A percentile compares a stretch with the other conserved stretches of the same genome.
These are phyloP conservation scores for Aspergillus alliaceus DNA, from an alignment of 2,329 filamentous ascomycete species.

Conservation along the genomic window DNA sequence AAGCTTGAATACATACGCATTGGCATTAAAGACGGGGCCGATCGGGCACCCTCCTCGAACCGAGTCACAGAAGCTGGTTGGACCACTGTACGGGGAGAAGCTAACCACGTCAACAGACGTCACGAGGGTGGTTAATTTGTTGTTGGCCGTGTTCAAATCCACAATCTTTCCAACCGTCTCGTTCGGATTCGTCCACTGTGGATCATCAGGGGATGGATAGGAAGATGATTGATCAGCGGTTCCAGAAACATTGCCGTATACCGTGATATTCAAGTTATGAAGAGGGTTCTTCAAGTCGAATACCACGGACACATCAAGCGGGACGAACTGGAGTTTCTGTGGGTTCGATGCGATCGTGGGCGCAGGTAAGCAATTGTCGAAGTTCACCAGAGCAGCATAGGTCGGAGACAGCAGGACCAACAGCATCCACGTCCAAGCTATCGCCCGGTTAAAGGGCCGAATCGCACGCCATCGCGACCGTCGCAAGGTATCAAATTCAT, in stretches of 20 bases:
- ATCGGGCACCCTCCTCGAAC: slow-evolving; percentile 70
- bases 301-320: slow-evolving; percentile 69
- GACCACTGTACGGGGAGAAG: slow-evolving; percentile 66
- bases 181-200: slow-evolving; percentile 63
- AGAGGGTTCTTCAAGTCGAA: slow-evolving; percentile 64
- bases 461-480: slow-evolving; percentile 16
- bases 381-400: slow-evolving; percentile 68
- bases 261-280: slow-evolving; percentile 71
- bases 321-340: slow-evolving; percentile 73
- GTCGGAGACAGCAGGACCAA: slow-evolving; percentile 40
- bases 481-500: slow-evolving; percentile 24
- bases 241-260: slow-evolving; percentile 91
- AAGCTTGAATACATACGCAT: slow-evolving; percentile 41
- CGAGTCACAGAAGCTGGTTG: slow-evolving; percentile 65
- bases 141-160: slow-evolving; percentile 57
- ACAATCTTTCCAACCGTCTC: slow-evolving; percentile 75
- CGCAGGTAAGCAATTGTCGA: slow-evolving; percentile 76
- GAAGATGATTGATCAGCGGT: slow-evolving; percentile 50
- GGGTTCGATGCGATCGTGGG: slow-evolving; percentile 60
- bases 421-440: slow-evolving; percentile 20
- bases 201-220: slow-evolving; percentile 61
- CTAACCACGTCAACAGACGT: slow-evolving; percentile 71
- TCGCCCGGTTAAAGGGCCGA: slow-evolving; percentile 11
- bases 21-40: slow-evolving; percentile 66
- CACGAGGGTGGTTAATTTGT: slow-evolving; percentile 71